phyloP scores from a whole-genome alignment of 768 basidiomycete species.

The Suillus americanus region DNA sequence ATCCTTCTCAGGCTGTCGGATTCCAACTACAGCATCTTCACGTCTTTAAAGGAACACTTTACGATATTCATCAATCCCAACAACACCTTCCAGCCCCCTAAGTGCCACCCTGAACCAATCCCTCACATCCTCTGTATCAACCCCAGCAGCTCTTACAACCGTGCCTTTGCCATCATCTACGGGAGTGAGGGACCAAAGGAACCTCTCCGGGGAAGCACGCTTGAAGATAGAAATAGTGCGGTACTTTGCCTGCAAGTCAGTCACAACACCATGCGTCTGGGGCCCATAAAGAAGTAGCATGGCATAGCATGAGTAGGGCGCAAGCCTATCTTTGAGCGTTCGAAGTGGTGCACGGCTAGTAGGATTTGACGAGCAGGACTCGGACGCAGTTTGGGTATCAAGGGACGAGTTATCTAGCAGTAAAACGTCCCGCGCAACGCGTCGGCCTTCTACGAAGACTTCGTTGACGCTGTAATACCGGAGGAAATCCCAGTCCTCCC shows the following conservation, averaged over 20 bases:
- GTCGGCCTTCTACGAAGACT: slow-evolving; percentile 61
- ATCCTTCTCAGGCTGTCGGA: neutral
- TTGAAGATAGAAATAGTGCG: slow-evolving; percentile 63
- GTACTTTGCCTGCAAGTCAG: slow-evolving; percentile 49
- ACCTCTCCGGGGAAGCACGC: slow-evolving; percentile 45
- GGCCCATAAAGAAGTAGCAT: slow-evolving; percentile 82
- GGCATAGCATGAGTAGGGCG: slow-evolving; percentile 89
- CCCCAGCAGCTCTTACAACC: slow-evolving; percentile 73
- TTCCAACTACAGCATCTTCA: neutral
- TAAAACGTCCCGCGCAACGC: slow-evolving; percentile 75
- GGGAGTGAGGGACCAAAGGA: slow-evolving; percentile 82
- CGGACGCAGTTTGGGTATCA: neutral
- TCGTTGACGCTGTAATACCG: slow-evolving; percentile 87
- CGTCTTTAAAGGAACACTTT: slow-evolving; percentile 57
- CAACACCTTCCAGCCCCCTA: slow-evolving; percentile 44
- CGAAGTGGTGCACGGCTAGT: slow-evolving; percentile 35
- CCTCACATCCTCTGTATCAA: slow-evolving; percentile 74
- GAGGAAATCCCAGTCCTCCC: slow-evolving; percentile 90
- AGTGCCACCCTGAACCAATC: slow-evolving; percentile 65
- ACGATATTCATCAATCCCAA: slow-evolving; percentile 66
- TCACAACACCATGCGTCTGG: slow-evolving; percentile 45
- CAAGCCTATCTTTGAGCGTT: slow-evolving; percentile 57
- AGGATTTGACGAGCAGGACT: slow-evolving; percentile 11
- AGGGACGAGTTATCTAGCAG: slow-evolving; percentile 58
- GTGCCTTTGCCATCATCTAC: slow-evolving; percentile 47